Evolutionary conservation across 306 rosid species (phyloP).

Genomic region (Lupinus albus): DNA sequence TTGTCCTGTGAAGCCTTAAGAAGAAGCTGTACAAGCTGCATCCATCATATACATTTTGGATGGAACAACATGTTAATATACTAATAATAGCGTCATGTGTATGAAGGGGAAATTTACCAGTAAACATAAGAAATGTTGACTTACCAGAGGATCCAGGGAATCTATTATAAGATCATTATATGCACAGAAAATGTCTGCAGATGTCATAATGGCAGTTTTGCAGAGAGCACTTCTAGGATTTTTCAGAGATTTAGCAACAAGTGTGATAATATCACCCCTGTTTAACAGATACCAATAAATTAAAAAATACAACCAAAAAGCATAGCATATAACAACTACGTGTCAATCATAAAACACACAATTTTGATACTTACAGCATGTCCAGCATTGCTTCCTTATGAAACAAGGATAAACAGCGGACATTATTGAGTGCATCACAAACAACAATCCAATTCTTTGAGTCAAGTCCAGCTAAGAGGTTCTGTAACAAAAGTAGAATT

Average conservation of each 20-base stretch:
- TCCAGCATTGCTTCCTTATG: constrained; percentile 78
- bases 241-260: constrained; percentile 78
- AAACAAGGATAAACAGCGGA: constrained; percentile 72
- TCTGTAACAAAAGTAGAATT: constrained; percentile 55
- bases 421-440: constrained; percentile 87
- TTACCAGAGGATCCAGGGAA: constrained; percentile 90
- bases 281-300: constrained; percentile 39
- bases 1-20: constrained; percentile 98
- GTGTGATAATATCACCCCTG: constrained; percentile 78
- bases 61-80: constrained; percentile 10
- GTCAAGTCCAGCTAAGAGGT: constrained; percentile 69
- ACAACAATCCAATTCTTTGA: constrained; percentile 89
- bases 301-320: neutral
- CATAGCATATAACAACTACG: neutral
- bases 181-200: constrained; percentile 84
- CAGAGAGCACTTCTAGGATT: constrained; percentile 96
- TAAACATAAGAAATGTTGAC: constrained; percentile 29
- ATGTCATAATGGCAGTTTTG: constrained; percentile 97
- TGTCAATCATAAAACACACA: constrained; percentile 19
- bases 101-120: constrained; percentile 20
- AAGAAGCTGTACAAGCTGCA: constrained; percentile 94
- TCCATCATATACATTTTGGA: constrained; percentile 42
- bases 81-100: constrained; percentile 18
- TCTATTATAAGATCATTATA: constrained; percentile 76
- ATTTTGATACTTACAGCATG: constrained; percentile 66